Evolutionary conservation across 1,284 basidiomycete species (phyloP).

Genomic region (Singerocomus inundabilis): DNA sequence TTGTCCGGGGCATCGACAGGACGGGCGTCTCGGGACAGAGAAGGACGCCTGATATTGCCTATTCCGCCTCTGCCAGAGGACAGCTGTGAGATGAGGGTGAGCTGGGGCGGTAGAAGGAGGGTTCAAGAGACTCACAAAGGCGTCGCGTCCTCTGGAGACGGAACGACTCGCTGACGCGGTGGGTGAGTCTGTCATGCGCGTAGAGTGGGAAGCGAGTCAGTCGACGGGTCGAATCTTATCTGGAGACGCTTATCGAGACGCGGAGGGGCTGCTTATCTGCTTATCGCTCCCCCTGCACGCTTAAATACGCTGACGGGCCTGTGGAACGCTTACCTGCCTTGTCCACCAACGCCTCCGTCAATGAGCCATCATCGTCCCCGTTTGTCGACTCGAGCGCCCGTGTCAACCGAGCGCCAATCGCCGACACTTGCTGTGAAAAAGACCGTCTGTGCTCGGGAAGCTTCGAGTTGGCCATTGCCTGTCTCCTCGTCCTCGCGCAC

Average conservation of each 20-base stretch:
- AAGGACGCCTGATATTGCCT: conserved; percentile 60
- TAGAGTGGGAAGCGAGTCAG: too few species aligned
- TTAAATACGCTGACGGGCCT: conserved; percentile 19
- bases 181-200: conserved; percentile 28
- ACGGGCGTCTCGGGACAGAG: conserved; percentile 40
- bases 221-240: too few species aligned
- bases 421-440: conserved; percentile 24
- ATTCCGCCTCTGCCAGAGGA: conserved; percentile 67
- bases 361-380: conserved; percentile 3
- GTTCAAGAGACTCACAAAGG: conserved; percentile 33
- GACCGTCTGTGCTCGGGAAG: too few species aligned
- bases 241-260: too few species aligned
- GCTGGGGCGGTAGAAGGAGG: too few species aligned
- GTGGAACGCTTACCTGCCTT: conserved; percentile 14
- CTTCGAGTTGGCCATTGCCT: too few species aligned
- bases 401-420: conserved; percentile 21
- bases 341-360: conserved; percentile 10
- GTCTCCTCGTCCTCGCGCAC: too few species aligned
- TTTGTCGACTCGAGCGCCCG: conserved; percentile 19
- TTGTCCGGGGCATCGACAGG: conserved; percentile 43
- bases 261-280: conserved; percentile 28
- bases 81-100: conserved; percentile 31
- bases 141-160: conserved; percentile 43
- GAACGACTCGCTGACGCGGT: conserved; percentile 34
- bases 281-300: conserved; percentile 13